Percentiles rank a stretch among this genome's conserved stretches.
Conservation (phyloP, 139 green algal genomes). For the Picochlorum sp. region DNA sequence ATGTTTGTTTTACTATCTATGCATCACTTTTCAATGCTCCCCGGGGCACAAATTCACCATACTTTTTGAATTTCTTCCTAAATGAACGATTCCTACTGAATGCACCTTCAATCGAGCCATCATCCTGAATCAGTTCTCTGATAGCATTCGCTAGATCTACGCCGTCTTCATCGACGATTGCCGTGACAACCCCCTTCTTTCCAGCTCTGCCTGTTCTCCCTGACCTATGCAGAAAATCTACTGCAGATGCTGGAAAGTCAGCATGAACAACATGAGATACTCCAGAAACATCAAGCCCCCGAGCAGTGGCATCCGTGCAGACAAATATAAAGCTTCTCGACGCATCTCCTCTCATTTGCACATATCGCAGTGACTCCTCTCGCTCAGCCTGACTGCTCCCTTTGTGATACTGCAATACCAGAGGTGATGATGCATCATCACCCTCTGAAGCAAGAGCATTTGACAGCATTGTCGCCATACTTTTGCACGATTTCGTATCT, state of each 20-base stretch:
- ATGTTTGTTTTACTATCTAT: background rate
- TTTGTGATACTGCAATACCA: slow-evolving; percentile 44
- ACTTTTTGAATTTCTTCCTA: slow-evolving; percentile 76
- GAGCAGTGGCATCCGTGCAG: slow-evolving; percentile 83
- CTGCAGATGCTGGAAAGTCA: slow-evolving; percentile 81
- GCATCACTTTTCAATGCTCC: slow-evolving; percentile 19
- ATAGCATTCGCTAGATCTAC: slow-evolving; percentile 62
- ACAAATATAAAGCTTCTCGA: slow-evolving; percentile 60
- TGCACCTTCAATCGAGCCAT: slow-evolving; percentile 68
- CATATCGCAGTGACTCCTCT: slow-evolving; percentile 16
- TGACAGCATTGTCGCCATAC: slow-evolving; percentile 32
- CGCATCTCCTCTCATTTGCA: slow-evolving; percentile 6
- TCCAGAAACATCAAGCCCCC: slow-evolving; percentile 79
- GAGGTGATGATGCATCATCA: background rate
- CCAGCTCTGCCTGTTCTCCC: slow-evolving; percentile 69
- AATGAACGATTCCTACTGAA: slow-evolving; percentile 92
- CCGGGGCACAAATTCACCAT: slow-evolving; percentile 71
- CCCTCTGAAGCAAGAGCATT: background rate
- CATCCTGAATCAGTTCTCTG: slow-evolving; percentile 39
- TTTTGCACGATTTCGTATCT: slow-evolving; percentile 43
- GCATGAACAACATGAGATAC: slow-evolving; percentile 80
- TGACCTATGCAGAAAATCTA: slow-evolving; percentile 92
- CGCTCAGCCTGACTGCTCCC: slow-evolving; percentile 29
- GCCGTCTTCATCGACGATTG: slow-evolving; percentile 49
- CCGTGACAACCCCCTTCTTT: slow-evolving; percentile 68